phyloP scores from a whole-genome alignment of 2,329 filamentous ascomycete species.

The Pseudogymnoascus sp. region DNA sequence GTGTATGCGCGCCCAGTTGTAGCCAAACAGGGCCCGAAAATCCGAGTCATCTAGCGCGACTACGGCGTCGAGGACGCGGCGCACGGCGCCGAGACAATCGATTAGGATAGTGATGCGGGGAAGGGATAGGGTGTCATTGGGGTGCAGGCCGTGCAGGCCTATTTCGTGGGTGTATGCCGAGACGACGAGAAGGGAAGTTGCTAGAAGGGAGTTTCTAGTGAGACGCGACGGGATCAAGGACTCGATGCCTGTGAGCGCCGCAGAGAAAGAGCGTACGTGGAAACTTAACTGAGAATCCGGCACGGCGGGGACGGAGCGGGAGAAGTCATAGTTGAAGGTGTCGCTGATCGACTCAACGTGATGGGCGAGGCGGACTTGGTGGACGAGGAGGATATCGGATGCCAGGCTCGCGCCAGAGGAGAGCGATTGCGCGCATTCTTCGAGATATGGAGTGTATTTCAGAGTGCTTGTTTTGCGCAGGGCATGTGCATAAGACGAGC shows the following conservation, averaged over 20 bases:
- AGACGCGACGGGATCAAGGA: constrained; percentile 10
- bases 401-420: background rate
- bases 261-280: constrained; percentile 10
- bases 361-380: constrained; percentile 11
- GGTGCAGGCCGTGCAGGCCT: background rate
- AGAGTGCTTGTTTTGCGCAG: constrained; percentile 3
- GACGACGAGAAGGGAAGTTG: background rate
- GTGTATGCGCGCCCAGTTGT: constrained; percentile 11
- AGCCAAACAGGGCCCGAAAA: constrained; percentile 8
- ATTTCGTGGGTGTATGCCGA: constrained; percentile 12
- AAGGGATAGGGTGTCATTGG: constrained; percentile 3
- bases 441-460: constrained; percentile 1
- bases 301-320: background rate
- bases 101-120: constrained; percentile 11
- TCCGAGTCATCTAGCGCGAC: constrained; percentile 2
- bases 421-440: constrained; percentile 13
- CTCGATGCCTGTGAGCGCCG: background rate
- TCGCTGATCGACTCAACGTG: constrained; percentile 10
- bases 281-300: constrained; percentile 9
- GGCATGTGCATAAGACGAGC: constrained; percentile 10
- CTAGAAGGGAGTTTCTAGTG: background rate
- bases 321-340: constrained; percentile 10
- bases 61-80: constrained; percentile 7
- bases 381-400: constrained; percentile 7
- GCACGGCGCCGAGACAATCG: constrained; percentile 9